Evolutionary conservation across 2,329 filamentous ascomycete genomes (phyloP).

Genomic region (Gaeumannomyces tritici): DNA sequence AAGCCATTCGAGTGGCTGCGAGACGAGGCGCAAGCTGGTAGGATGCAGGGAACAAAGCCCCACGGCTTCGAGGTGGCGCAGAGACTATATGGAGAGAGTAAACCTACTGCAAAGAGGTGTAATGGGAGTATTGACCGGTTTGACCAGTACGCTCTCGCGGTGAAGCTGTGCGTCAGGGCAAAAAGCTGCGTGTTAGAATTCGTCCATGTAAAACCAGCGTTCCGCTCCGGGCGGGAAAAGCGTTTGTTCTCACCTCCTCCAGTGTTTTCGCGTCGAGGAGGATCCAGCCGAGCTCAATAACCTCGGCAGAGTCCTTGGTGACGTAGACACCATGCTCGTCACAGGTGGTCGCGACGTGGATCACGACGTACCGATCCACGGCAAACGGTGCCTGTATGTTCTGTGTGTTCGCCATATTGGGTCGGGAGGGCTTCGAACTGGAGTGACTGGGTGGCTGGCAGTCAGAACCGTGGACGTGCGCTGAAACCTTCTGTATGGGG

Average conservation of each 20-base stretch:
- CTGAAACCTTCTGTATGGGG: background rate
- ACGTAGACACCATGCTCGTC: slow-evolving; percentile 99
- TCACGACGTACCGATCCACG: slow-evolving; percentile 94
- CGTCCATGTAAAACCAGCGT: slow-evolving; percentile 7
- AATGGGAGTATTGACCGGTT: slow-evolving; percentile 97
- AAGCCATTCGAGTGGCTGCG: background rate
- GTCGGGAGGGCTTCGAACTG: slow-evolving; percentile 6
- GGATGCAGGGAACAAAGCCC: background rate
- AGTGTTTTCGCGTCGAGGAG: slow-evolving; percentile 83
- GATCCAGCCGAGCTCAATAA: slow-evolving; percentile 98
- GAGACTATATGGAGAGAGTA: slow-evolving; percentile 7
- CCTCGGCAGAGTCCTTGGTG: slow-evolving; percentile 97
- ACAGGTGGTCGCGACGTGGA: slow-evolving; percentile 97
- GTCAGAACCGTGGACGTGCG: background rate
- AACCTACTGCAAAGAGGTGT: slow-evolving; percentile 96
- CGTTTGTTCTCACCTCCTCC: slow-evolving; percentile 65
- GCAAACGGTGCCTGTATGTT: slow-evolving; percentile 53
- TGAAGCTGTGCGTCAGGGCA: slow-evolving; percentile 55
- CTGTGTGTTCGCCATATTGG: slow-evolving; percentile 36
- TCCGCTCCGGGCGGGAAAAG: background rate
- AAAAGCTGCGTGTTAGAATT: background rate
- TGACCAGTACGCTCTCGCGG: slow-evolving; percentile 92
- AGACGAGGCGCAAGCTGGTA: background rate
- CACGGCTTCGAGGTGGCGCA: slow-evolving; percentile 1
- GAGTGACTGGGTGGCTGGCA: slow-evolving; percentile 4